phyloP scores from a whole-genome alignment of 2,329 filamentous ascomycete genomes.

The Hymenoscyphus infarciens region DNA sequence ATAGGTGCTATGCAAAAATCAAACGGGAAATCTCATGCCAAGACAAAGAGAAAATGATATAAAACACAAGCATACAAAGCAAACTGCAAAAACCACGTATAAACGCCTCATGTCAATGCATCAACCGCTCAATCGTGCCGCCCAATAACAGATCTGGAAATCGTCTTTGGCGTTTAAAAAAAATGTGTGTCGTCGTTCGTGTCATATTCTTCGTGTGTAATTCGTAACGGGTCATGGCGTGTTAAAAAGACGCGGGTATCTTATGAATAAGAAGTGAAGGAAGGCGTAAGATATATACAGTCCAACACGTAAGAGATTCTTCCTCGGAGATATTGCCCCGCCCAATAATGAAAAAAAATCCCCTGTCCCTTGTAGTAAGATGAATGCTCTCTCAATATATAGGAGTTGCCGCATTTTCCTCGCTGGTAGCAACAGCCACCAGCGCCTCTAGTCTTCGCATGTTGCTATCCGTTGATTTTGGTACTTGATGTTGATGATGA shows the following conservation, averaged over 20 bases:
- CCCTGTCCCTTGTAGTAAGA: not conserved
- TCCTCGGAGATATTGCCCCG: not conserved
- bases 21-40: constrained; percentile 5
- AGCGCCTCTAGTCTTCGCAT: constrained; percentile 58
- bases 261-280: constrained; percentile 23
- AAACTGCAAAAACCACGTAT: not conserved
- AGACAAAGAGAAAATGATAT: not conserved
- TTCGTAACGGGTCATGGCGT: constrained; percentile 25
- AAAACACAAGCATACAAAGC: not conserved
- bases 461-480: constrained; percentile 39
- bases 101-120: not conserved
- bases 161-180: not conserved
- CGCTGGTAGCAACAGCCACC: constrained; percentile 62
- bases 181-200: constrained; percentile 6
- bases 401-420: constrained; percentile 41
- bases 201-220: constrained; percentile 14
- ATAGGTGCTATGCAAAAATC: constrained; percentile 5
- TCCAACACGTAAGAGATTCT: constrained; percentile 17
- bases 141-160: not conserved
- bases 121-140: not conserved
- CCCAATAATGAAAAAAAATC: not conserved
- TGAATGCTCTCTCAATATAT: constrained; percentile 21
- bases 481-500: constrained; percentile 35
- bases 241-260: constrained; percentile 30
- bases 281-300: constrained; percentile 26